Conservation (phyloP, 2,329 filamentous ascomycete genomes). For the Neofusicoccum parvum region DNA sequence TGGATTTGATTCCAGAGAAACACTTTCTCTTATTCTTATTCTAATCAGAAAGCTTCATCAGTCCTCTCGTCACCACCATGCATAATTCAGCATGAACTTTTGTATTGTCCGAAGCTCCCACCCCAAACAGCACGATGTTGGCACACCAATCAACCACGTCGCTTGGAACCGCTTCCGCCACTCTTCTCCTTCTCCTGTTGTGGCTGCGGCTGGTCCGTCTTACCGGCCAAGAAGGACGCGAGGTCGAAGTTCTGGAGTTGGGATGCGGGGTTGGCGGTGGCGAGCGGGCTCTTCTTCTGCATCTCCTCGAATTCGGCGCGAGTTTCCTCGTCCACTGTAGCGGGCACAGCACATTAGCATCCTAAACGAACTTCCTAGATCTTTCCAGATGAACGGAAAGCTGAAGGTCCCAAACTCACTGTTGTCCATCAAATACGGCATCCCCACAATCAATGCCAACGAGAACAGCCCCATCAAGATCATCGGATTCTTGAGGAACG, state of each 20-base stretch:
- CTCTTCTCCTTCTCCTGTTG: background rate
- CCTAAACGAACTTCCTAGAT: background rate
- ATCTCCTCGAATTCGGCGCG: conserved; percentile 89
- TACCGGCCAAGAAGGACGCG: conserved; percentile 68
- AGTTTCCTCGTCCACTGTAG: conserved; percentile 91
- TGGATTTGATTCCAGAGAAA: too few species aligned
- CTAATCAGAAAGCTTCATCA: background rate
- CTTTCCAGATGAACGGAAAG: conserved; percentile 39
- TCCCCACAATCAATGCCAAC: conserved; percentile 81
- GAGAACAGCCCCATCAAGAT: conserved; percentile 87
- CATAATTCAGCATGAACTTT: background rate
- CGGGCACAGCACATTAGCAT: background rate
- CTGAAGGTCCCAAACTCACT: conserved; percentile 57
- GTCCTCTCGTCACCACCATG: background rate
- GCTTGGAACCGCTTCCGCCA: background rate
- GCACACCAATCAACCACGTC: background rate
- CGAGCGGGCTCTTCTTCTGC: conserved; percentile 74
- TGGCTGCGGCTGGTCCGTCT: conserved; percentile 28
- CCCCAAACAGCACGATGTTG: background rate
- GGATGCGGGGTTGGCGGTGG: conserved; percentile 48
- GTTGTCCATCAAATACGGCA: conserved; percentile 95
- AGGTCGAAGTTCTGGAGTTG: conserved; percentile 66
- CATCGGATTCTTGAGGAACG: conserved; percentile 92
- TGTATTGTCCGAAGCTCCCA: background rate
- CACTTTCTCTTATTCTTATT: background rate